phyloP scores from a whole-genome alignment of 805 yeast species.

The Pichia gijzeniarum region DNA sequence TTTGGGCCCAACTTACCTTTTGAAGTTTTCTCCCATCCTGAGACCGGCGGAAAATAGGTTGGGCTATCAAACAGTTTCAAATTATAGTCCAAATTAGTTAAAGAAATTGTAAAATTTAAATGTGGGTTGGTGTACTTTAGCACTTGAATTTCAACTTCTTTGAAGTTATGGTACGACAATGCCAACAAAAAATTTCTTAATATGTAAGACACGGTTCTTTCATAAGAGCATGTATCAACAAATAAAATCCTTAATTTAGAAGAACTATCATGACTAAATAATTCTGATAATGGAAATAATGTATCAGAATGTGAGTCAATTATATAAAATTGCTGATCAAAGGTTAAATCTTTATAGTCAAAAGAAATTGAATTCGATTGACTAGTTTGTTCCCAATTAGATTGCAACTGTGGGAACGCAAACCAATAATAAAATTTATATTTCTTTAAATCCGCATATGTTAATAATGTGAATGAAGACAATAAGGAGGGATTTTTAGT shows the following conservation, averaged over 20 bases:
- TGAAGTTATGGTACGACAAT: slow-evolving; percentile 29
- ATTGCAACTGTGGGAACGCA: slow-evolving; percentile 60
- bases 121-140: slow-evolving; percentile 27
- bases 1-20: slow-evolving; percentile 75
- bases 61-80: slow-evolving; percentile 4
- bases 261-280: slow-evolving; percentile 7
- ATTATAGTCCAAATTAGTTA: slow-evolving; percentile 6
- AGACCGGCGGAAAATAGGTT: slow-evolving; percentile 24
- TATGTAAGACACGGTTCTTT: slow-evolving; percentile 17
- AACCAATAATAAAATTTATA: slow-evolving; percentile 89
- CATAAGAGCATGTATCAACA: slow-evolving; percentile 23
- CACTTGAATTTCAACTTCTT: slow-evolving; percentile 33
- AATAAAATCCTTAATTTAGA: slow-evolving; percentile 16
- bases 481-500: slow-evolving; percentile 37
- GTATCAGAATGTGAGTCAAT: slow-evolving; percentile 5
- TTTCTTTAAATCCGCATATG: slow-evolving; percentile 85
- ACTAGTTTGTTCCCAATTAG: slow-evolving; percentile 39
- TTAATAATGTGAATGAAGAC: slow-evolving; percentile 43
- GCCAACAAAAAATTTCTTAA: slow-evolving; percentile 25
- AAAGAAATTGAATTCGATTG: neutral
- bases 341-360: neutral
- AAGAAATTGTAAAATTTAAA: slow-evolving; percentile 25
- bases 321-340: slow-evolving; percentile 16
- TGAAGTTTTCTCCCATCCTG: slow-evolving; percentile 89
- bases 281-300: slow-evolving; percentile 10